A percentile compares a stretch with the other conserved stretches of the same genome.
Conservation (phyloP, 768 basidiomycete genomes). For the Hypsizygus marmoreus region DNA sequence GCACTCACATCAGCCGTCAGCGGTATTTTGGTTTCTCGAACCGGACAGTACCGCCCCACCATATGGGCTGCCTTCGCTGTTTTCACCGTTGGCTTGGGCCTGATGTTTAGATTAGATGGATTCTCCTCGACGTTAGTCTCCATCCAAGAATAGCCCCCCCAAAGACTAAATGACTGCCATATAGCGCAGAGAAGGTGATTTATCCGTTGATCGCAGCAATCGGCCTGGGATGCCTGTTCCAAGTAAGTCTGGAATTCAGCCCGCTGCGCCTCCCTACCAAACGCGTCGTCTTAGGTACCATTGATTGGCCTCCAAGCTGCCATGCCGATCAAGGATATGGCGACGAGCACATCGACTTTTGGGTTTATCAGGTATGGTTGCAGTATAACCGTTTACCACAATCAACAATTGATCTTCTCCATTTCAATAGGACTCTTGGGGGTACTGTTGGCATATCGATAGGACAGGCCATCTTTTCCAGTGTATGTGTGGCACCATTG, state of each 20-base stretch:
- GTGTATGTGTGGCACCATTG: too few relatives aligned
- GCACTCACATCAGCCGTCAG: slow-evolving; percentile 54
- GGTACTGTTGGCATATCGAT: slow-evolving; percentile 77
- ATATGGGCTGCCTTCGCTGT: slow-evolving; percentile 64
- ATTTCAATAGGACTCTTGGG: slow-evolving; percentile 55
- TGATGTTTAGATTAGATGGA: slow-evolving; percentile 70
- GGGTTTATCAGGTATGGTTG: slow-evolving; percentile 61
- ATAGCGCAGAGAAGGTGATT: slow-evolving; percentile 63
- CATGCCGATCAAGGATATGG: slow-evolving; percentile 88
- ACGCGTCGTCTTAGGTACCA: slow-evolving; percentile 46
- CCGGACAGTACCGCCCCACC: slow-evolving; percentile 57
- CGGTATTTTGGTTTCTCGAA: slow-evolving; percentile 59
- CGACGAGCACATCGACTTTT: slow-evolving; percentile 73
- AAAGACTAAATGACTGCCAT: slow-evolving; percentile 3
- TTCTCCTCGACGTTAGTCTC: slow-evolving; percentile 49
- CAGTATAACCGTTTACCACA: slow-evolving; percentile 1
- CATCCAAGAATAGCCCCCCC: not conserved
- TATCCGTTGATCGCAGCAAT: slow-evolving; percentile 68
- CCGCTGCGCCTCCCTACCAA: not conserved
- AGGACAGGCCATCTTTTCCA: slow-evolving; percentile 71
- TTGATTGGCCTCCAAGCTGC: slow-evolving; percentile 79
- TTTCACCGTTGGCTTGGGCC: slow-evolving; percentile 66
- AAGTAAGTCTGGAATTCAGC: slow-evolving; percentile 31
- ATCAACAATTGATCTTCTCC: slow-evolving; percentile 6
- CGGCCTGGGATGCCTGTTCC: slow-evolving; percentile 69